Evolutionary conservation across 2,329 filamentous ascomycete genomes (phyloP), one percentile per base, ranked within the genome.

Genomic region (Alternaria gaisen): DNA sequence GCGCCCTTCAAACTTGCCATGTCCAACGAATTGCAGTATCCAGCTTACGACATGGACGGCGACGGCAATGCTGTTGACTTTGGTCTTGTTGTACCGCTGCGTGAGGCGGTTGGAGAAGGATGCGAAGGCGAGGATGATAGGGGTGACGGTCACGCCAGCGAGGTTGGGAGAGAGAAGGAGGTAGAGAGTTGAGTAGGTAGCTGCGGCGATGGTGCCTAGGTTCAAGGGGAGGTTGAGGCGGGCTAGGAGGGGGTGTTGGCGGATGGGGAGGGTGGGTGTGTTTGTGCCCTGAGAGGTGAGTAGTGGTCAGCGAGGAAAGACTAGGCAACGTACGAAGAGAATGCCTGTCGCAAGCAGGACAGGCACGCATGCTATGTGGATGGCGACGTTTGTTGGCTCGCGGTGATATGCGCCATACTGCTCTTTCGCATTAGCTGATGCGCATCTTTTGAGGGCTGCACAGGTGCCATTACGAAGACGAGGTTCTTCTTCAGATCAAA

Each of bases 11-110:
- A 91, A 98, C 53, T 86, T 88, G 30, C 93, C 94, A 74, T 99
- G 95, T 18, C 95, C 95, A 42, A 97, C 72, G 74, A 99, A 97
- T 77, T 99, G 94, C 52, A 89, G 82, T 58, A 97, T 83, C 95
- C 95, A 99, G 61, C 88, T 89, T 38, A 89, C 81, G 26, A 93
- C 75, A 68, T 96, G 90, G 20, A 93, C 63, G 3, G 81, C 87
- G 14, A 90, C 81, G 32, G 92, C 91, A 74, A 84, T 86, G 71
- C 84, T 85, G 71, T 88, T 88, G 24, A 85, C 86, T 6, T 81
- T 70, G 80, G 72, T 79, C 77, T 32, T 84, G 85, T 76, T 87
- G 84, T 53, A 87, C 83, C 43, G 85, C 80, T 44, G 89, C 85
- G 56, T 93, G 80, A 74, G 82, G 69, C 91, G 87, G 79, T 97